Base-by-base conservation (phyloP, 176 grass and related monocot species). In the Coix lacrymajobi region DNA sequence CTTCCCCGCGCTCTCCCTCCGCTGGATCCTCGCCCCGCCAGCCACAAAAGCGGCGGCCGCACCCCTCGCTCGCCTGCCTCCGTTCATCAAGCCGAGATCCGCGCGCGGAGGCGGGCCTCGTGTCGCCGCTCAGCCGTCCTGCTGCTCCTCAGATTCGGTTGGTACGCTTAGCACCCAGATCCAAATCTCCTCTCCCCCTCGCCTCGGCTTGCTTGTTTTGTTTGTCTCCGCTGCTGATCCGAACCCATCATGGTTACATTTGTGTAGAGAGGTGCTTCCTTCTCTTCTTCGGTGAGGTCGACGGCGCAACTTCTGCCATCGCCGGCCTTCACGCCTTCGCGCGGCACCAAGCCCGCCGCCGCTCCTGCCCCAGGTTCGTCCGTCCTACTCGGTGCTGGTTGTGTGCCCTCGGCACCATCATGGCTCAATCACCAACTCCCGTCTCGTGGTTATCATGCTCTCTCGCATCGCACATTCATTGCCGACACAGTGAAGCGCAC, bases 1-100 rank as follows among this genome's bases (percentile, higher is more conserved):
- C 8, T 13, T 33, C 15, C 63, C 33, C 33, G 63, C 72, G 17
- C 51, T 24, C 20, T 17, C n/a, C 11, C 51, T 3, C 17, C 17
- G 77, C 62, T 79, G 77, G 77, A 79, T 79, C 77, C 77, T 79
- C 61, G 12, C 4, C 16, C 28, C 70, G 24, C 46, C 31, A 34
- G 16, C 46, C 30, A 20, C 72, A n/a, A 66, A 79, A 79, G 77
- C 77, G 26, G 62, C 38, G 3, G 40, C 61, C 28, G 39, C 58
- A 3, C 6, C 60, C 6, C 71, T 22, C 71, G 2, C 71, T 22
- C 71, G 2, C 13, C 36, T 11, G 6, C 40, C 11, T 2, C 39
- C 22, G 3, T 7, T 17, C 58, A 39, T 44, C 39, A 24, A 71
- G 69, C 69, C 43, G 45, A 79, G 77, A 79, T 66, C 62, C 77